A percentile compares a stretch with the other conserved stretches of the same genome.
Conservation (phyloP, 805 yeast species). For the Candida schatavii region DNA sequence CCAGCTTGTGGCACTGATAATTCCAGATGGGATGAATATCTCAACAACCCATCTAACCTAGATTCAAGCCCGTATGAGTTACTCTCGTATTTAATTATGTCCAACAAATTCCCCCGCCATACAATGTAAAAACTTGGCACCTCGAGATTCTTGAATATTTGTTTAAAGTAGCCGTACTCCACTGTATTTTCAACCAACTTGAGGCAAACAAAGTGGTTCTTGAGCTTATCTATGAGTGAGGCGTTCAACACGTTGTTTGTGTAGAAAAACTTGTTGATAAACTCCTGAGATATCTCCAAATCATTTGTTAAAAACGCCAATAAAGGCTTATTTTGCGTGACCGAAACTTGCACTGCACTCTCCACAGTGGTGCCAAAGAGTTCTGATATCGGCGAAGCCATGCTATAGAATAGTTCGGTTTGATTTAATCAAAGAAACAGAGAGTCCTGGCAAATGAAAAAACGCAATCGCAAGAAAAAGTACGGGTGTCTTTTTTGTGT, state of each 20-base stretch:
- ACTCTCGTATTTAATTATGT: slow-evolving; percentile 35
- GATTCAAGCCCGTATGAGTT: slow-evolving; percentile 21
- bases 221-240: slow-evolving; percentile 1
- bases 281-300: slow-evolving; percentile 11
- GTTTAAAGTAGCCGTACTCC: slow-evolving; percentile 39
- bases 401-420: too few species aligned
- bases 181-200: slow-evolving; percentile 14
- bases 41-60: slow-evolving; percentile 14
- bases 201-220: slow-evolving; percentile 15
- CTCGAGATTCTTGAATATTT: slow-evolving; percentile 49
- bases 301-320: slow-evolving; percentile 20
- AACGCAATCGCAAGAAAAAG: too few species aligned
- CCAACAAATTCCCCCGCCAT: slow-evolving; percentile 45
- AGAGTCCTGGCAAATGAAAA: too few species aligned
- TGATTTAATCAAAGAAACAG: too few species aligned
- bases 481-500: too few species aligned
- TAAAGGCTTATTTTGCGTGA: slow-evolving; percentile 17
- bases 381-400: not conserved
- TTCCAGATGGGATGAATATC: not conserved
- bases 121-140: slow-evolving; percentile 60
- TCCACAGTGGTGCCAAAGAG: slow-evolving; percentile 20
- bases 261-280: slow-evolving; percentile 13
- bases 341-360: slow-evolving; percentile 20
- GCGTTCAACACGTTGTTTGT: slow-evolving; percentile 4
- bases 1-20: not conserved